Conservation (phyloP, 2,329 filamentous ascomycete genomes). For the Neoascochyta sp. region DNA sequence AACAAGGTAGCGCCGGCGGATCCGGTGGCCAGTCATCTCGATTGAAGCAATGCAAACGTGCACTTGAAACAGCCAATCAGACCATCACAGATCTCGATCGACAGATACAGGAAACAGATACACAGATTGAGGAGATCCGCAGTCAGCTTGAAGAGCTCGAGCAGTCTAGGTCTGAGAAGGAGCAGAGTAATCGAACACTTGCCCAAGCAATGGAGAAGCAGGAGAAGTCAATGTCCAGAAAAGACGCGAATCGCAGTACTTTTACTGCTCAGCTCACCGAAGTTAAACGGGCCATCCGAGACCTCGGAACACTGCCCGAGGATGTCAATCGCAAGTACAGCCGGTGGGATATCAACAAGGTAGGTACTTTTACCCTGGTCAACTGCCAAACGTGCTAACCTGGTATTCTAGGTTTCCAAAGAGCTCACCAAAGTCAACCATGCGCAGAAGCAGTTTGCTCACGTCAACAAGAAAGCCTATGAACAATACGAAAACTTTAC, state of each 20-base stretch:
- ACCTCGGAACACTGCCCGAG: slow-evolving; percentile 87
- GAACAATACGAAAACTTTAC: slow-evolving; percentile 99
- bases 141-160: slow-evolving; percentile 56
- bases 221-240: slow-evolving; percentile 88
- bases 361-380: slow-evolving; percentile 44
- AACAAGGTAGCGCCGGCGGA: slow-evolving; percentile 49
- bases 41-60: slow-evolving; percentile 73
- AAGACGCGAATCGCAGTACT: slow-evolving; percentile 79
- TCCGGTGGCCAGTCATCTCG: slow-evolving; percentile 53
- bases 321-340: slow-evolving; percentile 91
- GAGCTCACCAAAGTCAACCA: slow-evolving; percentile 86
- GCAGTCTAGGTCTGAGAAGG: slow-evolving; percentile 59
- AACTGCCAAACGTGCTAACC: slow-evolving; percentile 9
- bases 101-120: slow-evolving; percentile 71
- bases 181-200: slow-evolving; percentile 71
- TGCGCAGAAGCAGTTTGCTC: slow-evolving; percentile 89
- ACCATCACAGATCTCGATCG: slow-evolving; percentile 62
- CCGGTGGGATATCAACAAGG: slow-evolving; percentile 72
- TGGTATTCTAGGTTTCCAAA: slow-evolving; percentile 38
- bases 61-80: slow-evolving; percentile 74
- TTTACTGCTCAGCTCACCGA: slow-evolving; percentile 74
- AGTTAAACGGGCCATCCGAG: slow-evolving; percentile 82
- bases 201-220: slow-evolving; percentile 75
- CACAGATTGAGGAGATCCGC: slow-evolving; percentile 61
- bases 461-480: slow-evolving; percentile 99